Conservation (phyloP, 2,329 filamentous ascomycete species). For the Penicillium palitans region DNA sequence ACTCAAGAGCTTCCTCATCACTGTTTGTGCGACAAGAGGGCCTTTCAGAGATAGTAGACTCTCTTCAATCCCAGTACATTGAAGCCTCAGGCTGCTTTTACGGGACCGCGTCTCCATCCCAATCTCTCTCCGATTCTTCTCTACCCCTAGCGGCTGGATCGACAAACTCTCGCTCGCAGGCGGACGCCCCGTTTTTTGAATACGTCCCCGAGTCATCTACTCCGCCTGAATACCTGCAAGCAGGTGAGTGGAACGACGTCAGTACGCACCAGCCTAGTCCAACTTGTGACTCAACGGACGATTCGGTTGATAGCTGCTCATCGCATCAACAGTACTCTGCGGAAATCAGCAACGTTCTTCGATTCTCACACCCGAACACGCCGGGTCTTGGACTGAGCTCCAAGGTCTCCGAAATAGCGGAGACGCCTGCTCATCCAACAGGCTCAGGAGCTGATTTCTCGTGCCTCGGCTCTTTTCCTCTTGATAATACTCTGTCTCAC, state of each 20-base stretch:
- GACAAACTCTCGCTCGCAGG: neutral
- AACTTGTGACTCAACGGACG: neutral
- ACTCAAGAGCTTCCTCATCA: neutral
- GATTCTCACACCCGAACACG: neutral
- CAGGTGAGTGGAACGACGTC: slow-evolving; percentile 1
- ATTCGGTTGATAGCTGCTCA: neutral
- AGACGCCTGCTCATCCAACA: slow-evolving; percentile 19
- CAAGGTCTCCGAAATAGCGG: slow-evolving; percentile 22
- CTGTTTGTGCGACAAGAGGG: neutral
- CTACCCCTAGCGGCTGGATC: neutral
- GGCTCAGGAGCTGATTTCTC: neutral
- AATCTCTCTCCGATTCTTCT: neutral
- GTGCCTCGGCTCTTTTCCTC: neutral
- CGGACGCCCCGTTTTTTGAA: neutral
- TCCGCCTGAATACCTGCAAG: neutral
- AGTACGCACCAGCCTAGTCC: neutral
- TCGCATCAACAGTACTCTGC: neutral
- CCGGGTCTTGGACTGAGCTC: neutral
- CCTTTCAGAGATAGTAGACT: slow-evolving; percentile 2
- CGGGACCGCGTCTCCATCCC: neutral
- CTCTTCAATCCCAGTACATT: neutral
- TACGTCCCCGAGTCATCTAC: neutral
- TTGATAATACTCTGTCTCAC: neutral
- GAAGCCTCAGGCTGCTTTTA: neutral
- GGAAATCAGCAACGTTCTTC: neutral